Base-by-base conservation (phyloP, 2,329 filamentous ascomycete genomes). In the Aspergillus calidoustus region DNA sequence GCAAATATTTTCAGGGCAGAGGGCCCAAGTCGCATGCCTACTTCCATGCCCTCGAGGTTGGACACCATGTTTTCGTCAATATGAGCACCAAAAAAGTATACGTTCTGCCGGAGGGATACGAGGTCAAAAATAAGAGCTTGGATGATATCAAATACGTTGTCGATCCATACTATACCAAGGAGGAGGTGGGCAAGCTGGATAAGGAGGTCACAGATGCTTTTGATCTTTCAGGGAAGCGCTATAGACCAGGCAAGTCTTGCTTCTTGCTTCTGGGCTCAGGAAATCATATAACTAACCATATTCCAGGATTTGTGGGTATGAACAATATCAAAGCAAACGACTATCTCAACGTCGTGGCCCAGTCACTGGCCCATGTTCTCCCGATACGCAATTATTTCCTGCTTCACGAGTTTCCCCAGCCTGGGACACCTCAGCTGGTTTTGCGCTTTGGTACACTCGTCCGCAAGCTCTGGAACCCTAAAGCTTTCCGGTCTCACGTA, bases 311-410 rank as follows among this genome's bases (percentile, higher is more conserved):
- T 75, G 92, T 99, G 64, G 95, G 95, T 68, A 96, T 99, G 91
- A 99, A 99, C 84, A 99, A 99, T 80, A 97, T 99, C 84, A 99
- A 99, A 79, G 92, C 95, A 61, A 99, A 99, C 80, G 95, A 99
- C 81, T 99, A 99, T 80, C 86, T 98, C 73, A 99, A 99, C 74
- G 94, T 97, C 28, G 87, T 97, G 3, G 90, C 96, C 53, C 95
- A 99, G 77, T 90, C 93, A 7, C 84, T 99, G 43, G 89, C 94
- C 3, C 95, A 99, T 77, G 92, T 98, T 28, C 83, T 89, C 22
- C 94, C 95, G 4, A 82, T 99, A 68, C 88, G 95, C 38, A 97
- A 98, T 76, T 98, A 88, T 79, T 89, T 98, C 74, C 88, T 99
- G 71, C 86, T 98, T 1, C 92, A 97, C 73, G 86, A 96, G 68